These are phyloP conservation scores for Pythium aquatile DNA, from an alignment of 352 stramenopile species.

Conservation along the genomic window DNA sequence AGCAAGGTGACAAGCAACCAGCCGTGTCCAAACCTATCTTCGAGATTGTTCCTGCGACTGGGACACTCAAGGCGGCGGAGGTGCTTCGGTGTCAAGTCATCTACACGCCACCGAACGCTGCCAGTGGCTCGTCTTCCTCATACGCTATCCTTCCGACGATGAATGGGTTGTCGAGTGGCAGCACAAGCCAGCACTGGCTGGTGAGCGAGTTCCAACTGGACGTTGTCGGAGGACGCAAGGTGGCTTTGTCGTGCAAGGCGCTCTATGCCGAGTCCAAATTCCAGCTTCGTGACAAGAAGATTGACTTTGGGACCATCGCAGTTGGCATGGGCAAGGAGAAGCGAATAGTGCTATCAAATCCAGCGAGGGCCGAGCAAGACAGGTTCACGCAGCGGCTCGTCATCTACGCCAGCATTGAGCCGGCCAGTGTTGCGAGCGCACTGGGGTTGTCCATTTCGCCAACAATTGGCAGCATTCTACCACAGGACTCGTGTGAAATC, in stretches of 20 bases:
- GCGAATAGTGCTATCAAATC: constrained; percentile 46
- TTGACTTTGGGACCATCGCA: constrained; percentile 81
- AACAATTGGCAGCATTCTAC: constrained; percentile 37
- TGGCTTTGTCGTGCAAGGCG: constrained; percentile 44
- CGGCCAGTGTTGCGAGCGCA: constrained; percentile 27
- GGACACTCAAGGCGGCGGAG: constrained; percentile 34
- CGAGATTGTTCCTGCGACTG: constrained; percentile 49
- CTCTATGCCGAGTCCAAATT: constrained; percentile 56
- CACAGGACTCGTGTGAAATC: constrained; percentile 57
- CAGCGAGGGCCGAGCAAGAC: constrained; percentile 15
- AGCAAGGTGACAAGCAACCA: constrained; percentile 21
- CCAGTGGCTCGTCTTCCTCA: constrained; percentile 5
- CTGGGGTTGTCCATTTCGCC: constrained; percentile 51
- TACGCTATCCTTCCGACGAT: constrained; percentile 8
- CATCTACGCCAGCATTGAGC: constrained; percentile 66
- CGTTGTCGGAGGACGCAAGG: constrained; percentile 52
- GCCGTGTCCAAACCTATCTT: constrained; percentile 31
- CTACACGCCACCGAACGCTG: constrained; percentile 42
- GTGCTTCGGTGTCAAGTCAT: constrained; percentile 47
- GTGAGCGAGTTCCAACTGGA: constrained; percentile 50
- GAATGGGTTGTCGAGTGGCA: neutral
- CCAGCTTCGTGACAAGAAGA: constrained; percentile 59
- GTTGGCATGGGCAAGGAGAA: constrained; percentile 75
- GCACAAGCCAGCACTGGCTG: constrained; percentile 27
- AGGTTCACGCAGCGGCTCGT: constrained; percentile 29